A percentile compares a stretch with the other conserved stretches of the same genome.
Evolutionary conservation across 495 filamentous ascomycete species (phyloP).

Genomic region (Xanthoparmelia taractica): DNA sequence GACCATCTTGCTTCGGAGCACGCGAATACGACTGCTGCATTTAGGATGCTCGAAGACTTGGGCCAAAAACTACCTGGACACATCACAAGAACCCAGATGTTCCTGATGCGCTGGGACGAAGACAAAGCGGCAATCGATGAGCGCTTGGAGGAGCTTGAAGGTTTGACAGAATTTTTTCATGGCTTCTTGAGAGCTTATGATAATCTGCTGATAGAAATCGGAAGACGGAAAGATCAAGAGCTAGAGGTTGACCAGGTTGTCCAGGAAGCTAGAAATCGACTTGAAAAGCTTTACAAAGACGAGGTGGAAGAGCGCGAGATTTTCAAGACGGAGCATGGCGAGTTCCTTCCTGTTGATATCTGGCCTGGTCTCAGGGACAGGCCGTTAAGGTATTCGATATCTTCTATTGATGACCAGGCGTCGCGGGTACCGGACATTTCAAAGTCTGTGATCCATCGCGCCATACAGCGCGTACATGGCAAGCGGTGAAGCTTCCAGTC

Average conservation of each 20-base stretch:
- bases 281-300: slow-evolving; percentile 65
- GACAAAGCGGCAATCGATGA: slow-evolving; percentile 60
- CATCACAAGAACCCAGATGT: slow-evolving; percentile 61
- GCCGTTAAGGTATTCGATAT: slow-evolving; percentile 52
- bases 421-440: slow-evolving; percentile 27
- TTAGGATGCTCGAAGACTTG: slow-evolving; percentile 59
- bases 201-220: slow-evolving; percentile 72
- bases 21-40: slow-evolving; percentile 48
- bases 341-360: slow-evolving; percentile 80
- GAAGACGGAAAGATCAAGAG: slow-evolving; percentile 60
- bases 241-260: slow-evolving; percentile 65
- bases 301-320: slow-evolving; percentile 68
- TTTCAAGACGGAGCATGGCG: slow-evolving; percentile 75
- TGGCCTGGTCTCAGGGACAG: slow-evolving; percentile 67
- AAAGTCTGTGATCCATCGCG: slow-evolving; percentile 26
- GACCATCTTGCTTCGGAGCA: slow-evolving; percentile 43
- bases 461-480: slow-evolving; percentile 22
- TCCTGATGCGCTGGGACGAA: slow-evolving; percentile 64
- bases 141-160: slow-evolving; percentile 65
- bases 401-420: slow-evolving; percentile 29
- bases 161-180: slow-evolving; percentile 68
- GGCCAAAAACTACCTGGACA: slow-evolving; percentile 56
- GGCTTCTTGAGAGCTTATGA: slow-evolving; percentile 79
- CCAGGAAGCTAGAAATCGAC: slow-evolving; percentile 62
- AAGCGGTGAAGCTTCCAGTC: slow-evolving; percentile 1